Evolutionary conservation across 306 rosid genomes (phyloP), one percentile per base, ranked within the genome.

Genomic region (Carpinus fangiana): DNA sequence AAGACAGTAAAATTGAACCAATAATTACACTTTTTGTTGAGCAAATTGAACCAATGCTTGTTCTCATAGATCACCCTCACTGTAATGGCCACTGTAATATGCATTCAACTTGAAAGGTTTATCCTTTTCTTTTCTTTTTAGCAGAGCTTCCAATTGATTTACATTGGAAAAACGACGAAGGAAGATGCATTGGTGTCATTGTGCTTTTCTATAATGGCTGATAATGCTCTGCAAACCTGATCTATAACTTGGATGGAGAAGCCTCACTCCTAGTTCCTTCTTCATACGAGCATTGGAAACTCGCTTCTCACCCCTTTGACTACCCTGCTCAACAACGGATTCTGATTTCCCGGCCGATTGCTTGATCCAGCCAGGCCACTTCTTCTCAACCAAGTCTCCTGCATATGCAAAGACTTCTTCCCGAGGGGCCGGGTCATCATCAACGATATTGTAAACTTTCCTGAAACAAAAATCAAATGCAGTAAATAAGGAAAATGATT

Each of bases 321-420:
- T 72, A 70, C 75, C 83, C 66, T 76, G 43, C 60, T 65, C 76
- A 2, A 31, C 73, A 20, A 14, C 47, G 5, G 66, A 59, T 20
- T 76, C 84, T 7, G 51, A 61, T 38, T 52, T 70, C 69, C 81
- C 80, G 7, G 51, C 5, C 55, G 38, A 34, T 56, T 73, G 76
- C 23, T 78, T 79, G 64, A 87, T 82, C 81, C 78, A 78, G 41
- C 76, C 88, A 1, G 94, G 93, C 99, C 97, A 91, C 87, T 87
- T 91, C 67, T 78, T 84, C 86, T 85, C 85, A 64, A 95, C 90
- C 86, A 95, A 77, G 57, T 89, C 81, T 67, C 85, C 73, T 62
- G 98, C 97, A 80, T 92, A 85, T 56, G 84, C 90, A 81, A 93
- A 93, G 47, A 95, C 98, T 83, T 84, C 88, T 87, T 90, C 92